Conservation (phyloP, 371 early-diverging fungal species). For the Syncephalastrum contaminatum region DNA sequence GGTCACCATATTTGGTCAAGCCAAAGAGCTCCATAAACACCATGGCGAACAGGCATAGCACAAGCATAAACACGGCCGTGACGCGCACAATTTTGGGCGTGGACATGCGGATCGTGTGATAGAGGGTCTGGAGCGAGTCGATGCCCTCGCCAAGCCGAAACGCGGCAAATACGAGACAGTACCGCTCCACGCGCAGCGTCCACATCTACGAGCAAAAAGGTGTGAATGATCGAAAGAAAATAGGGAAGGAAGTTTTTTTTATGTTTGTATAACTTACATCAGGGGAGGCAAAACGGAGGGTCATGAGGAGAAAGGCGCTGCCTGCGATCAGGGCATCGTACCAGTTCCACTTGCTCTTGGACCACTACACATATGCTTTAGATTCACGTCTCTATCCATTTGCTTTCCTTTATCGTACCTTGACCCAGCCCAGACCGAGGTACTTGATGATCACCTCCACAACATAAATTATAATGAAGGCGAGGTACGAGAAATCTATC, state of each 20-base stretch:
- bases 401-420: slow-evolving; percentile 40
- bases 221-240: background rate
- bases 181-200: slow-evolving; percentile 51
- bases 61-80: slow-evolving; percentile 58
- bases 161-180: slow-evolving; percentile 53
- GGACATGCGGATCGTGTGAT: slow-evolving; percentile 52
- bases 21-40: slow-evolving; percentile 64
- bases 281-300: slow-evolving; percentile 48
- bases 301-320: slow-evolving; percentile 40
- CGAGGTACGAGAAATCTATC: slow-evolving; percentile 49
- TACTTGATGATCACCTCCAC: slow-evolving; percentile 48
- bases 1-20: slow-evolving; percentile 51
- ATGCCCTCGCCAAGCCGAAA: slow-evolving; percentile 60
- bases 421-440: slow-evolving; percentile 53
- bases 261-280: slow-evolving; percentile 23
- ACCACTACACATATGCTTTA: slow-evolving; percentile 35
- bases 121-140: slow-evolving; percentile 54
- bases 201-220: slow-evolving; percentile 23
- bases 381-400: background rate
- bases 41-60: slow-evolving; percentile 59
- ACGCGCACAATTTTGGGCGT: slow-evolving; percentile 55
- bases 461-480: slow-evolving; percentile 44
- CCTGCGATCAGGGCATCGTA: slow-evolving; percentile 49
- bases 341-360: slow-evolving; percentile 57
- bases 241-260: too few relatives aligned